Base-by-base conservation (phyloP, 2,329 filamentous ascomycete species). In the Shiraia sp. region DNA sequence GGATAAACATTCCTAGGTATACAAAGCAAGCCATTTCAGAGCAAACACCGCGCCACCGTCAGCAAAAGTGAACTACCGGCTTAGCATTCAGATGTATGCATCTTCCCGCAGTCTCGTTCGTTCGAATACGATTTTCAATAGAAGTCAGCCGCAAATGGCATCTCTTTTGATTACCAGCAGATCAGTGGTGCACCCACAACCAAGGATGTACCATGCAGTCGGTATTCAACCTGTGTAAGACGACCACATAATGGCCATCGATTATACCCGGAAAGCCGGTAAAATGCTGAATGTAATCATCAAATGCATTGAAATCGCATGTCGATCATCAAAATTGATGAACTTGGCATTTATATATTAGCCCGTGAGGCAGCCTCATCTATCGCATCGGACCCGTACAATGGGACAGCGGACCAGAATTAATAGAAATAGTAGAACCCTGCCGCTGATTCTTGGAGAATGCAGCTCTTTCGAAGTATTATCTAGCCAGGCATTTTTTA, bases 151-250 rank as follows among this genome's bases (percentile, higher is more conserved):
- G 23, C 15, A 25, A 44, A 38, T 4, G 5, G 16, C 15, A 19
- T 14, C 25, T 14, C 16, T 32, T 26, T 45, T 40, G 32, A 45
- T 45, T 45, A 24, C 32, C 42, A 36, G 40, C 24, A 45, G 32
- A 30, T 35, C 25, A 35, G 35, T 22, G 32, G 27, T 10, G 28
- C 27, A 36, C 14, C 27, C 13, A 31, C 25, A 14, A 23, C 14
- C 40, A 36, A 27, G 35, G 40, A 19, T 36, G 27, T 39, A 42
- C 31, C 40, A 43, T 43, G 40, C 26, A 6, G 28, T 14, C 25
- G 36, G 36, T 36, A 40, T 47, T n/a, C n/a, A n/a, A n/a, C n/a
- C n/a, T n/a, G n/a, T n/a, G n/a, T n/a, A n/a, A n/a, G n/a, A n/a
- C n/a, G n/a, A n/a, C n/a, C 40, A 40, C 36, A 10, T 10, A 40